A percentile compares a stretch with the other conserved stretches of the same genome.
Conservation (phyloP, 768 basidiomycete genomes). For the Cyathus striatus region DNA sequence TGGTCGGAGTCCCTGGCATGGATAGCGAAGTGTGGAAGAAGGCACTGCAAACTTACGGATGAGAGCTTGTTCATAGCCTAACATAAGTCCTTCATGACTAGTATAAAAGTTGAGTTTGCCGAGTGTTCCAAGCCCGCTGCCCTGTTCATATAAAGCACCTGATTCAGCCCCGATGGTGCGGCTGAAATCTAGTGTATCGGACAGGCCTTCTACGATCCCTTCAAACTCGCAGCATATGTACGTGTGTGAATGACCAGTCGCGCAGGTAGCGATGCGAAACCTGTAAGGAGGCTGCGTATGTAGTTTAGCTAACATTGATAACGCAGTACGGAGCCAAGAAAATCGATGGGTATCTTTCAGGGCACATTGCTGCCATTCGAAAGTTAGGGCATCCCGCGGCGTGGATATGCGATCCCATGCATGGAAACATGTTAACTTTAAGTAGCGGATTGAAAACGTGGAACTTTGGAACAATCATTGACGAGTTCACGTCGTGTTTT, state of each 20-base stretch:
- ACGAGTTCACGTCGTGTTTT: constrained; percentile 79
- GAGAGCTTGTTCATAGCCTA: too few relatives aligned
- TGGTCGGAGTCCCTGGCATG: too few relatives aligned
- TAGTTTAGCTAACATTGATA: too few relatives aligned
- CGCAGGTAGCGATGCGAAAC: constrained; percentile 93
- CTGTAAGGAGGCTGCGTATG: constrained; percentile 80
- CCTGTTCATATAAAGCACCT: constrained; percentile 57
- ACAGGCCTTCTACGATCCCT: constrained; percentile 74
- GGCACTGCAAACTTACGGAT: too few relatives aligned
- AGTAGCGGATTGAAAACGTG: constrained; percentile 82
- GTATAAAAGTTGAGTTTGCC: constrained; percentile 94
- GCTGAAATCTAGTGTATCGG: constrained; percentile 92
- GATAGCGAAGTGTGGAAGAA: too few relatives aligned
- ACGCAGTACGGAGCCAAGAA: too few relatives aligned
- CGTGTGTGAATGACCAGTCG: constrained; percentile 90
- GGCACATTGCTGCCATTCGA: constrained; percentile 80
- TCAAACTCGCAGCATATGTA: constrained; percentile 88
- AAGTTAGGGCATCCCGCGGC: constrained; percentile 78
- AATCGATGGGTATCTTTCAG: constrained; percentile 71
- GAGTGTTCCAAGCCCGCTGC: constrained; percentile 65
- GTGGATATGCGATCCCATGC: constrained; percentile 98
- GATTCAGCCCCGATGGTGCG: constrained; percentile 78
- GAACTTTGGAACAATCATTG: constrained; percentile 83
- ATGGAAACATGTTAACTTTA: constrained; percentile 91
- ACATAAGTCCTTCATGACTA: too few relatives aligned